Evolutionary conservation across 257 asterid genomes (phyloP).

Genomic region (Leonotis leonurus): DNA sequence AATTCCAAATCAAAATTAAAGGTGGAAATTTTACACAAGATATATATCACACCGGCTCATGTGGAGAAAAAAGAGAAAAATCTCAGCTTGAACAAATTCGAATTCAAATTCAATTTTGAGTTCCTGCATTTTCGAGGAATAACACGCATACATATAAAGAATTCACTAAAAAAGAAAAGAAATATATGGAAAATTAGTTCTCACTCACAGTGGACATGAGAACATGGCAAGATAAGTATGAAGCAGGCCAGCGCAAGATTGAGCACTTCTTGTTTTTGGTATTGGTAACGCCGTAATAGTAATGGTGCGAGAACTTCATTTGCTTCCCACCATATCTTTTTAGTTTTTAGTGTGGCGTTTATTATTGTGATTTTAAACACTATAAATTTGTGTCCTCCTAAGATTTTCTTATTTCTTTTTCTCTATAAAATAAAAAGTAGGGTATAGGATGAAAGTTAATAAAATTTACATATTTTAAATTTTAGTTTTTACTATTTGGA

Average conservation of each 20-base stretch:
- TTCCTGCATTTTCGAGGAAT: neutral
- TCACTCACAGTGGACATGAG: slow-evolving; percentile 43
- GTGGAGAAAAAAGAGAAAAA: too few species aligned
- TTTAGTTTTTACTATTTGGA: too few species aligned
- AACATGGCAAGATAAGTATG: slow-evolving; percentile 29
- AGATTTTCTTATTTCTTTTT: too few species aligned
- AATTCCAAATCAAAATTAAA: neutral
- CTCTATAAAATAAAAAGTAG: too few species aligned
- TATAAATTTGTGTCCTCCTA: too few species aligned
- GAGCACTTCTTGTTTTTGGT: neutral
- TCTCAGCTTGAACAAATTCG: neutral
- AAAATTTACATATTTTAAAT: too few species aligned
- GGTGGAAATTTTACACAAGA: too few species aligned
- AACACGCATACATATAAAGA: neutral
- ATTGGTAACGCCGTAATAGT: neutral
- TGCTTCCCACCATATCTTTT: neutral
- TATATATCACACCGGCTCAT: too few species aligned
- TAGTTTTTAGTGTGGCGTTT: too few species aligned
- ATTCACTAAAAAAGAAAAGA: neutral
- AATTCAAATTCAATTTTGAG: neutral
- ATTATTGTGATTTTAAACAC: too few species aligned
- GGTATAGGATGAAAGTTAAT: too few species aligned
- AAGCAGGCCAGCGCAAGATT: slow-evolving; percentile 3
- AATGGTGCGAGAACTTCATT: too few species aligned
- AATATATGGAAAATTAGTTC: neutral